Conservation (phyloP, 1,284 basidiomycete species). For the Trametes pubescens region DNA sequence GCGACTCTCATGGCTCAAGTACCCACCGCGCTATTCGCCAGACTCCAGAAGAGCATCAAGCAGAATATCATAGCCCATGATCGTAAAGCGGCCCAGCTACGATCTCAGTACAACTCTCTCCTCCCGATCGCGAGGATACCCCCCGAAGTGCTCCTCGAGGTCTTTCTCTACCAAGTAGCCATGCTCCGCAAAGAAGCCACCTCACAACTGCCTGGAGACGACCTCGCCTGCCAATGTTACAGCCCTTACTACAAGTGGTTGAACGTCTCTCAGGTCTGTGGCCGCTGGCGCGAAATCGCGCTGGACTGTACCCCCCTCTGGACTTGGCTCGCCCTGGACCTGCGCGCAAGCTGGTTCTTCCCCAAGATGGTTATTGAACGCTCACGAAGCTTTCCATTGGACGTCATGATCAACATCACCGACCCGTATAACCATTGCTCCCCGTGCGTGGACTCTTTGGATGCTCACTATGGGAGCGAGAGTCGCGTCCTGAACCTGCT, state of each 20-base stretch:
- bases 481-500: no score
- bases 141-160: conserved; percentile 13
- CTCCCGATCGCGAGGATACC: neutral
- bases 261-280: conserved; percentile 1
- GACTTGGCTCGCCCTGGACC: conserved; percentile 8
- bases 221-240: neutral
- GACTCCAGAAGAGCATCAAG: no score
- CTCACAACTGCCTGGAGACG: neutral
- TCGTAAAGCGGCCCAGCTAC: no score
- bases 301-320: neutral
- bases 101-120: no score
- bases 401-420: neutral
- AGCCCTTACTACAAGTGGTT: neutral
- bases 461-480: no score
- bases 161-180: conserved; percentile 10
- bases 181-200: conserved; percentile 1
- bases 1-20: no score
- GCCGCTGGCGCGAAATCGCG: neutral
- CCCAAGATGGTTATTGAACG: neutral
- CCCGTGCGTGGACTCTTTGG: no score
- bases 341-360: neutral
- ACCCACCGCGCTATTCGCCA: no score
- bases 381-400: neutral
- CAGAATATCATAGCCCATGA: no score
- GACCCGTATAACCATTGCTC: neutral